Evolutionary conservation across 2,329 filamentous ascomycete species (phyloP), one percentile per base, ranked within the genome.

Genomic region (Fusarium drepaniforme): DNA sequence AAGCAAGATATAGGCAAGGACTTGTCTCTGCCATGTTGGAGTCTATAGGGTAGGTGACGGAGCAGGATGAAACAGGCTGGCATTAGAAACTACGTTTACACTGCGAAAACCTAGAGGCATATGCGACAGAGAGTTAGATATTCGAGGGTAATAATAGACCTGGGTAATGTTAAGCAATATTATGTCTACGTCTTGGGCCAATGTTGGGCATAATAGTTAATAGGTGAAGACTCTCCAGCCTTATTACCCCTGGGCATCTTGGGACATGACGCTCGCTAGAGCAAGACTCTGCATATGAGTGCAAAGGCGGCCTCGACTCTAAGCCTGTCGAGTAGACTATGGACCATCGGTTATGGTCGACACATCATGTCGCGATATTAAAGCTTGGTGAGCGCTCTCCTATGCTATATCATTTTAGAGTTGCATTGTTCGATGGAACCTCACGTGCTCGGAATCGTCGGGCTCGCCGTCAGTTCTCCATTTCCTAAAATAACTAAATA

Each of bases 401-500:
- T 9, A 37, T 23, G 28, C 53, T 23, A 9, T 12, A 57, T 57
- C 13, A 2, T 57, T 57, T 25, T 23, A 5, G n/a, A 37, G 3
- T 13, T 9, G 30, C 30, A 57, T 57, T 37, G n/a, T 37, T 37
- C n/a, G n/a, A 30, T 28, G 16, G 16, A 4, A 23, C n/a, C 33
- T 18, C n/a, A 16, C 33, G 30, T 57, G 21, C 53, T 8, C 30
- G n/a, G 53, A 57, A 11, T 37, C 12, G 3, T 57, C 53, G 53
- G 53, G 5, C n/a, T 37, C n/a, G 33, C 33, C 53, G 53, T 37
- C 7, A 37, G 13, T 37, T 57, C 18, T 23, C 53, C 7, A 28
- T 51, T 63, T 33, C 60, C 40, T 12, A 35, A 63, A 63, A 63
- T 63, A 28, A 40, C 21, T 37, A 63, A 63, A 63, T 63, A 51